These are phyloP conservation scores for Cryptococcus wingfieldii DNA, from an alignment of 1,284 basidiomycete species.

Conservation along the genomic window DNA sequence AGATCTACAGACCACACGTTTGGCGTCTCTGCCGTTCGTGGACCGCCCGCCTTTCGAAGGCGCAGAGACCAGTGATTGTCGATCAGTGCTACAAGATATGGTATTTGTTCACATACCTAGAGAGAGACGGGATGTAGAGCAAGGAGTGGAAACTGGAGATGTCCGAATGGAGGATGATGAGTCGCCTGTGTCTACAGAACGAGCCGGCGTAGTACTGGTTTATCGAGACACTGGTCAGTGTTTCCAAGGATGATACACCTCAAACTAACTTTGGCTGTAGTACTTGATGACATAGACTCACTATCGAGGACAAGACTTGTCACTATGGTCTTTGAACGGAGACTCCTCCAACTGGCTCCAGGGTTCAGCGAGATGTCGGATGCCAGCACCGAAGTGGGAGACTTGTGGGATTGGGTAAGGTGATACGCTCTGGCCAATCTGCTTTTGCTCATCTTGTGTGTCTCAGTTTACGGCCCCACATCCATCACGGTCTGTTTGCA, in stretches of 20 bases:
- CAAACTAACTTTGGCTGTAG: not conserved
- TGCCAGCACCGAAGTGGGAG: constrained; percentile 2
- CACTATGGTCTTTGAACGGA: constrained; percentile 11
- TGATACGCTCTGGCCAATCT: not conserved
- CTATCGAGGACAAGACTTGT: constrained; percentile 1
- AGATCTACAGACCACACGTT: constrained; percentile 30
- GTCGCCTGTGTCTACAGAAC: not conserved
- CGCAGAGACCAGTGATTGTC: not conserved
- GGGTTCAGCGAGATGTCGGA: constrained; percentile 19
- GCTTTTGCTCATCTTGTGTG: not conserved
- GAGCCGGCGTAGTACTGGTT: constrained; percentile 10
- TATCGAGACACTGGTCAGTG: constrained; percentile 10
- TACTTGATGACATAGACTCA: not conserved
- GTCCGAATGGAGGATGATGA: constrained; percentile 1
- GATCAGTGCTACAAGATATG: constrained; percentile 13
- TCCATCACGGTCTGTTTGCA: constrained; percentile 8
- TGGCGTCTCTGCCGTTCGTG: constrained; percentile 26
- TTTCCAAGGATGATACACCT: not conserved
- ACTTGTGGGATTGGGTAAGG: constrained; percentile 27
- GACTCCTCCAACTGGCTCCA: constrained; percentile 13
- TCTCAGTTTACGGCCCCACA: not conserved
- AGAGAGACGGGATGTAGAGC: not conserved
- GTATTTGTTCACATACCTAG: constrained; percentile 10
- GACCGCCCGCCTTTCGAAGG: not conserved
- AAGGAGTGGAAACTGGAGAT: not conserved